Percentiles rank a stretch among this genome's conserved stretches.
These are phyloP conservation scores for Taphrina deformans DNA, from an alignment of 1,139 yeast species.

Conservation along the genomic window DNA sequence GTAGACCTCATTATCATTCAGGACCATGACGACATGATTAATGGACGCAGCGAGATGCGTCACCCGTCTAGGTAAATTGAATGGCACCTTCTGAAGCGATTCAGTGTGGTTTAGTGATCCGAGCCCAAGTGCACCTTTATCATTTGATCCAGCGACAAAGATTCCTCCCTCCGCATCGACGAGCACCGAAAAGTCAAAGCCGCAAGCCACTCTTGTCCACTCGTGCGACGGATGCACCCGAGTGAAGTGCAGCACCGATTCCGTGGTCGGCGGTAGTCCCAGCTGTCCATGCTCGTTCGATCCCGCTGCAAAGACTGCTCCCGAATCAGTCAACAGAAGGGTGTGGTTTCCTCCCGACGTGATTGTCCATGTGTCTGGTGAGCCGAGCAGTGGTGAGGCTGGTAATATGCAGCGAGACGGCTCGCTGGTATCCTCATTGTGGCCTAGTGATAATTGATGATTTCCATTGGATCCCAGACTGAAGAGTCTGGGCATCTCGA, in stretches of 20 bases:
- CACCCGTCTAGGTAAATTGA: slow-evolving; percentile 39
- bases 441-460: slow-evolving; percentile 37
- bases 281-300: slow-evolving; percentile 60
- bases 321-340: slow-evolving; percentile 56
- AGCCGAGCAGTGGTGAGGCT: slow-evolving; percentile 21
- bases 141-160: slow-evolving; percentile 61
- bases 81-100: neutral
- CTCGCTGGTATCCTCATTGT: slow-evolving; percentile 32
- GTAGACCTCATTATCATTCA: slow-evolving; percentile 51
- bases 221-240: slow-evolving; percentile 1
- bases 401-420: slow-evolving; percentile 35
- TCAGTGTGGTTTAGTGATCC: slow-evolving; percentile 44
- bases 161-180: slow-evolving; percentile 51
- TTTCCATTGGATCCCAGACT: slow-evolving; percentile 39
- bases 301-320: slow-evolving; percentile 61
- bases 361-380: slow-evolving; percentile 44
- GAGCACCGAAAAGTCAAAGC: slow-evolving; percentile 75
- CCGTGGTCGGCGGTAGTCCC: slow-evolving; percentile 43
- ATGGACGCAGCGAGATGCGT: slow-evolving; percentile 53
- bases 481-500: slow-evolving; percentile 23
- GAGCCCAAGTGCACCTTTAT: slow-evolving; percentile 73
- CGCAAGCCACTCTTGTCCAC: slow-evolving; percentile 51
- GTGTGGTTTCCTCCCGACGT: slow-evolving; percentile 91
- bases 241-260: slow-evolving; percentile 32
- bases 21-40: slow-evolving; percentile 56